Conservation (phyloP, 768 basidiomycete genomes). For the Saitozyma podzolica region DNA sequence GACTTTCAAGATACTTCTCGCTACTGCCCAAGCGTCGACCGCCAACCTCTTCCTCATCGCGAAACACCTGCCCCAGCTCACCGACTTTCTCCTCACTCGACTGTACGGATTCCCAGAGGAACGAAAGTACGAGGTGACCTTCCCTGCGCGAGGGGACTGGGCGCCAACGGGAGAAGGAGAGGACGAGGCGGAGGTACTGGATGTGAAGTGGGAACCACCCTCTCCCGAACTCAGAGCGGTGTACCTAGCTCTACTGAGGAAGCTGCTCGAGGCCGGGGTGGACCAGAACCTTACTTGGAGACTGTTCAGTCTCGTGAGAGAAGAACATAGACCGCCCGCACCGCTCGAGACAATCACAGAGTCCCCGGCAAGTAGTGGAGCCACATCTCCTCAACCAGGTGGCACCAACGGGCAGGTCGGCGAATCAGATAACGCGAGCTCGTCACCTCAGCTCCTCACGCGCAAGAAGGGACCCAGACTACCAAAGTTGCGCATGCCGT, state of each 20-base stretch:
- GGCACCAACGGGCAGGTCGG: neutral
- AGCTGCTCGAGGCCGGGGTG: conserved; percentile 43
- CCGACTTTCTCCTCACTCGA: conserved; percentile 21
- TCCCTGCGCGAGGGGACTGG: conserved; percentile 36
- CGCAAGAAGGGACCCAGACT: neutral
- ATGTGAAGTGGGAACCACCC: conserved; percentile 21
- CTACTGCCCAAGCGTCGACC: conserved; percentile 25
- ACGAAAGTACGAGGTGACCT: conserved; percentile 37
- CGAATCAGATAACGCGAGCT: neutral
- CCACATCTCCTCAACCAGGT: no score
- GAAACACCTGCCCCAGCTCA: conserved; percentile 25
- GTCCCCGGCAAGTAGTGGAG: no score
- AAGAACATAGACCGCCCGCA: no score
- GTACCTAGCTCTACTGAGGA: conserved; percentile 33
- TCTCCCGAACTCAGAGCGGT: conserved; percentile 17
- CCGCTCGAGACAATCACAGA: no score
- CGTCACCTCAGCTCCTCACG: no score
- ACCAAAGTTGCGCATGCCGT: conserved; percentile 3
- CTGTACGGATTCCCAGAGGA: conserved; percentile 22
- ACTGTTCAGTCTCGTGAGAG: conserved; percentile 35
- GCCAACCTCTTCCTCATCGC: conserved; percentile 25
- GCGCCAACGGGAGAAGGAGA: conserved; percentile 11
- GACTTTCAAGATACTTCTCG: conserved; percentile 23
- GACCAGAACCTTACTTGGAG: conserved; percentile 33
- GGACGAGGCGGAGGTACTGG: conserved; percentile 6